Evolutionary conservation across 164 flowering plant species (phyloP), one percentile per base, ranked within the genome.

Genomic region (Protea cynaroides): DNA sequence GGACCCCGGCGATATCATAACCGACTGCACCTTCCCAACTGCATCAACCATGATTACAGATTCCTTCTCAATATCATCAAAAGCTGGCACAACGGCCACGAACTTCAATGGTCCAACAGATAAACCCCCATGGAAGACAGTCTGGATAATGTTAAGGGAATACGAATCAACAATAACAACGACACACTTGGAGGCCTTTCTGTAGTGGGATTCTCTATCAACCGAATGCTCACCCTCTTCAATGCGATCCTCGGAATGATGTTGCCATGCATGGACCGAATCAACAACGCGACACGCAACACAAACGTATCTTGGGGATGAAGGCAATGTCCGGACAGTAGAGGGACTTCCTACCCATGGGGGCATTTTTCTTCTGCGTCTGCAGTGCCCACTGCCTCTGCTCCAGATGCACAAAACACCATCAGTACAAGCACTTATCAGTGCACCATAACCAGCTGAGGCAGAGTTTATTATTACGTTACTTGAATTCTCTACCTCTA

Each of bases 401-500:
- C 94, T 92, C 99, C 99, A 95, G 7, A 90, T 75, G 65, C 99
- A 95, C 77, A 95, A 66, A 54, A 92, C 85, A 62, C 97, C 96
- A 80, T 95, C 99, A 59, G 78, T 74, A 75, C 97, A 89, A 25
- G 79, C 97, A 81, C 99, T 95, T 21, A 92, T 65, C 55, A 95
- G 72, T 3, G 94, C 84, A 65, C 79, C 84, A 74, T 36, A 69
- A 69, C 68, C 71, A 68, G 69, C 52, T 40, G 83, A 68, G 18
- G 43, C 43, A 58, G 79, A 75, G 52, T 60, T 65, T 22, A 10
- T 67, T 18, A 7, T 74, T 54, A 50, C 74, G 71, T 76, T 58
- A 79, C 73, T 71, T 15, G 69, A 65, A 59, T 65, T 24, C 25
- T 76, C 76, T 7, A 29, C 59, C 46, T 74, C 75, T 19, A 29